Conservation (phyloP, 306 rosid genomes). For the Datisca glomerata region DNA sequence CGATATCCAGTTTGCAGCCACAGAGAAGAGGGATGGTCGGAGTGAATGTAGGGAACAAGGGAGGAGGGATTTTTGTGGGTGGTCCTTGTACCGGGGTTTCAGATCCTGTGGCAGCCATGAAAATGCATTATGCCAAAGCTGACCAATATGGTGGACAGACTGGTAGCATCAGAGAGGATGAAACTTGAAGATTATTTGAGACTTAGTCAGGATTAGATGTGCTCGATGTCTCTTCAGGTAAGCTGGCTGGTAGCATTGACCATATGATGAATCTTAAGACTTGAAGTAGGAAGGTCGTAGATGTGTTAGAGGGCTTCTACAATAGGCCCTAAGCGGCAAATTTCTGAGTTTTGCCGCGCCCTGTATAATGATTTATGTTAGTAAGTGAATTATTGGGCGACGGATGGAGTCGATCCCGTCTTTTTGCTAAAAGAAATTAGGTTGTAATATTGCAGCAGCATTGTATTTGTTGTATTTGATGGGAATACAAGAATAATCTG, state of each 20-base stretch:
- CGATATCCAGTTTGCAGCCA: conserved; percentile 57
- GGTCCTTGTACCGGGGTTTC: conserved; percentile 63
- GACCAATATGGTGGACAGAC: conserved; percentile 59
- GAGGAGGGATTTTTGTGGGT: conserved; percentile 60
- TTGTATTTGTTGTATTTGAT: conserved; percentile 13
- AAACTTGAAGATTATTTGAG: conserved; percentile 63
- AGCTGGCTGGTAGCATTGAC: too few relatives aligned
- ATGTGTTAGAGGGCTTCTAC: not conserved
- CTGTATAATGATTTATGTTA: too few relatives aligned
- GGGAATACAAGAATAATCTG: not conserved
- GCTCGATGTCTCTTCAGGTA: too few relatives aligned
- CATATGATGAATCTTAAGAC: too few relatives aligned
- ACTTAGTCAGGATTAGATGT: conserved; percentile 61
- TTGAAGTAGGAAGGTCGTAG: not conserved
- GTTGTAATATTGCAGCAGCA: not conserved
- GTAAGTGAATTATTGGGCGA: too few relatives aligned
- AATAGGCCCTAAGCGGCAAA: conserved; percentile 29
- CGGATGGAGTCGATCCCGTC: not conserved
- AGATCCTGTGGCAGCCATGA: conserved; percentile 89
- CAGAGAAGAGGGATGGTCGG: conserved; percentile 68
- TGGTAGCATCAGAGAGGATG: conserved; percentile 51
- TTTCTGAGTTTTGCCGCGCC: conserved; percentile 2
- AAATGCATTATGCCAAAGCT: conserved; percentile 66
- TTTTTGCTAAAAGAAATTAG: not conserved
- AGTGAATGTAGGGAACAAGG: conserved; percentile 62